A percentile compares a stretch with the other conserved stretches of the same genome.
Conservation (phyloP, 768 basidiomycete species). For the Trametes villosa region DNA sequence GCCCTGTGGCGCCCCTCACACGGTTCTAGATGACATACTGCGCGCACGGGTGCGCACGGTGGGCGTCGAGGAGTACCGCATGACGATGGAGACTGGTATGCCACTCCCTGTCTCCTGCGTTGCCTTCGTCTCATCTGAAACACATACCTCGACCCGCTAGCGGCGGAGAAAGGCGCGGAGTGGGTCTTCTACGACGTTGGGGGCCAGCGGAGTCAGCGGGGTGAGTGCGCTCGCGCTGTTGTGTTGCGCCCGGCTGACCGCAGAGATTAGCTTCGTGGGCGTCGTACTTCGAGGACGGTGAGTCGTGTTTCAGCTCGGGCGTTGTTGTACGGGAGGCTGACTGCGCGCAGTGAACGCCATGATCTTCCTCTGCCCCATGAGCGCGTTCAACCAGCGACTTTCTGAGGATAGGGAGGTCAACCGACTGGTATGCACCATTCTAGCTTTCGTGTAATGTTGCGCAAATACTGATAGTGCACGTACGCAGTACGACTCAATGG, state of each 20-base stretch:
- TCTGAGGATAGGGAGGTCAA: conserved; percentile 60
- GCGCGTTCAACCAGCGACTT: conserved; percentile 61
- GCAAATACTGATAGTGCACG: background rate
- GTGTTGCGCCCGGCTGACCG: background rate
- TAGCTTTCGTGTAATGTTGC: background rate
- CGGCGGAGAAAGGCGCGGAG: conserved; percentile 33
- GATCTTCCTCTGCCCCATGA: conserved; percentile 67
- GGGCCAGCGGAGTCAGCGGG: conserved; percentile 56
- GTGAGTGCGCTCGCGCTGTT: conserved; percentile 35
- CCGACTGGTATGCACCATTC: conserved; percentile 48
- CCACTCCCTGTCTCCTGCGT: background rate
- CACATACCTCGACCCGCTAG: background rate
- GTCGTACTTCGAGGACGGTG: conserved; percentile 67
- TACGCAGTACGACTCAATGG: conserved; percentile 52
- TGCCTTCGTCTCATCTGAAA: background rate
- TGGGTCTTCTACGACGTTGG: conserved; percentile 71
- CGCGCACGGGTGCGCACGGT: conserved; percentile 63
- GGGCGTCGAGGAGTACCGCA: conserved; percentile 62
- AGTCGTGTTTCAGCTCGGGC: background rate
- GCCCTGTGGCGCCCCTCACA: background rate
- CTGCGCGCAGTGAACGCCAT: conserved; percentile 53
- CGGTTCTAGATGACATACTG: conserved; percentile 55
- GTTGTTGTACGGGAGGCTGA: background rate
- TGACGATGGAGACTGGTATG: conserved; percentile 48
- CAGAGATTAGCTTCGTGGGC: conserved; percentile 55